Evolutionary conservation across 2,329 filamentous ascomycete genomes (phyloP).

Genomic region (Colletotrichum sp.): DNA sequence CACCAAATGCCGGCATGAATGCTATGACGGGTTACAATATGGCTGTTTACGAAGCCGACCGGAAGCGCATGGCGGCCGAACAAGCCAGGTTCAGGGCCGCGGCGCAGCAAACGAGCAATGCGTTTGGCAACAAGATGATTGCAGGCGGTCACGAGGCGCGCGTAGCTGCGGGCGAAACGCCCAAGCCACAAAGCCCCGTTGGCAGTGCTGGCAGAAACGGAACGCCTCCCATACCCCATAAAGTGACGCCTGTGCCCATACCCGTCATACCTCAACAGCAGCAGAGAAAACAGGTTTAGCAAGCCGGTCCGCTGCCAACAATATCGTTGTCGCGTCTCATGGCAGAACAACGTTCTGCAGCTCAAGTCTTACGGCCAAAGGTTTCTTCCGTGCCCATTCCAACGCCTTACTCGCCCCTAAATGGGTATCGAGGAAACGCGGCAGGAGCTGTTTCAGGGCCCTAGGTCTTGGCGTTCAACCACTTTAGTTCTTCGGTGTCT

Average conservation of each 20-base stretch:
- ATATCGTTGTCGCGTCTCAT: neutral
- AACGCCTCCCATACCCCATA: slow-evolving; percentile 39
- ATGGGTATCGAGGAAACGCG: neutral
- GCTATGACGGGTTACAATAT: slow-evolving; percentile 12
- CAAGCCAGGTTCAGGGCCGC: slow-evolving; percentile 55
- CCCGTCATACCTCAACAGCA: slow-evolving; percentile 46
- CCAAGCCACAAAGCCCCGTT: slow-evolving; percentile 37
- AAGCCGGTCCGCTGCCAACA: neutral
- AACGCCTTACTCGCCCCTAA: neutral
- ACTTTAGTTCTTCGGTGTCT: slow-evolving; percentile 2
- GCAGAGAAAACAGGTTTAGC: slow-evolving; percentile 23
- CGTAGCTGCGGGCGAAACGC: slow-evolving; percentile 33
- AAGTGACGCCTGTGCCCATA: slow-evolving; percentile 49
- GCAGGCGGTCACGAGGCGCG: slow-evolving; percentile 51
- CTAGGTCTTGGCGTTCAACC: neutral
- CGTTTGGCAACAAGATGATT: slow-evolving; percentile 44
- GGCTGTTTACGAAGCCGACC: slow-evolving; percentile 10
- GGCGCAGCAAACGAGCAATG: slow-evolving; percentile 46
- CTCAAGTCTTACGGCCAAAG: neutral
- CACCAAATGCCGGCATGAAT: slow-evolving; percentile 28
- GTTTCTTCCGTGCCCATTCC: neutral
- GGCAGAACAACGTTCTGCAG: neutral
- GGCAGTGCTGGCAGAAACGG: slow-evolving; percentile 30
- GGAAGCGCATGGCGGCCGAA: slow-evolving; percentile 44
- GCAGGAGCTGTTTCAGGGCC: neutral